These are phyloP conservation scores for Vachellia pachyceras DNA, from an alignment of 306 rosid genomes.

Conservation along the genomic window DNA sequence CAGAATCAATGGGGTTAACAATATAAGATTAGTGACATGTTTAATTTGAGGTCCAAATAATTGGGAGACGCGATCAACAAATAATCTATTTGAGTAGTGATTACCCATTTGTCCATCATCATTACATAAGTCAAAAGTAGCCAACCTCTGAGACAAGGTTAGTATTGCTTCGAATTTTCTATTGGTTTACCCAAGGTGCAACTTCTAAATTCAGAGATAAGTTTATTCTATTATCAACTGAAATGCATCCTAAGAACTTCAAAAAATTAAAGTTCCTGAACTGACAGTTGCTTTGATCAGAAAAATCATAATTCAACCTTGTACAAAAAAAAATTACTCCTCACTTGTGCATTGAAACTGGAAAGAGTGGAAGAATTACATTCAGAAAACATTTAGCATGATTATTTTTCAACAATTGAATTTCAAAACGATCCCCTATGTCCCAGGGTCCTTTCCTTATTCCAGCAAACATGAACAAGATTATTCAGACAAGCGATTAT, in stretches of 20 bases:
- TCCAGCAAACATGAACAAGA: neutral
- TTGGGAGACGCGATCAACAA: neutral
- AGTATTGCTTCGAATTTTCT: neutral
- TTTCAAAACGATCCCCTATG: neutral
- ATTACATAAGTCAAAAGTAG: neutral
- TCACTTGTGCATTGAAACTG: neutral
- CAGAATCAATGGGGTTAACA: neutral
- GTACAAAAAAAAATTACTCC: neutral
- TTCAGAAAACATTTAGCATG: neutral
- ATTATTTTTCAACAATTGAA: neutral
- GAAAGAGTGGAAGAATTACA: neutral
- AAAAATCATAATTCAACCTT: neutral
- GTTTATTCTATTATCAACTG: neutral
- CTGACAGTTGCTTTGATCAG: neutral
- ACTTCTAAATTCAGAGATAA: neutral
- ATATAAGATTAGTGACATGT: neutral
- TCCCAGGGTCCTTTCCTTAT: neutral
- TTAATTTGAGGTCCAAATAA: neutral
- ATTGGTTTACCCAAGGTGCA: neutral
- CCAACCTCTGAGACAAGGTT: neutral
- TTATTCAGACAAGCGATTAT: neutral
- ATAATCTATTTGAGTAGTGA: neutral
- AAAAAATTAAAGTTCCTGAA: neutral
- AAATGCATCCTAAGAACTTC: neutral
- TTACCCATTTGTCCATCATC: constrained; percentile 1